These are phyloP conservation scores for Vigna reflexopilosa DNA, from an alignment of 306 rosid genomes.

Conservation along the genomic window DNA sequence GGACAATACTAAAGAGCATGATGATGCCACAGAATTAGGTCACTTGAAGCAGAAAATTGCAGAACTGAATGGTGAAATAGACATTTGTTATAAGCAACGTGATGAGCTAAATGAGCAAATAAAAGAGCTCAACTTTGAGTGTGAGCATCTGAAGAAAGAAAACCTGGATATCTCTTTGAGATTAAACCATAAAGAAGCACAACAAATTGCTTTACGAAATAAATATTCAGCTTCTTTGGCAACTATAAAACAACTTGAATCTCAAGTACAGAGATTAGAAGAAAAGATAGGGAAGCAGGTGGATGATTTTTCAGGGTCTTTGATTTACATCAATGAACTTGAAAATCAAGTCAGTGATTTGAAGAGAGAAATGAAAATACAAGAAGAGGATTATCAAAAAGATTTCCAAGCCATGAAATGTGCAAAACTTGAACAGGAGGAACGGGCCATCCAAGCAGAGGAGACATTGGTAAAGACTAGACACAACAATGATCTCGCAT, in stretches of 20 bases:
- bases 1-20: not conserved
- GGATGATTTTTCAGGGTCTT: constrained; percentile 65
- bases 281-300: constrained; percentile 71
- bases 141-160: constrained; percentile 75
- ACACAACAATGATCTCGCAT: constrained; percentile 59
- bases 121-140: constrained; percentile 63
- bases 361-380: constrained; percentile 69
- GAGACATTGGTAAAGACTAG: constrained; percentile 72
- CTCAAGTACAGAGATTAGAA: constrained; percentile 73
- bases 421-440: constrained; percentile 72
- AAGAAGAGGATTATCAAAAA: constrained; percentile 63
- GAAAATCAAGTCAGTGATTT: constrained; percentile 60
- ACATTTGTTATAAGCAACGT: constrained; percentile 53
- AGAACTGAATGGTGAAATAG: constrained; percentile 54
- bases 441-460: constrained; percentile 72
- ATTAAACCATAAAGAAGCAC: constrained; percentile 63
- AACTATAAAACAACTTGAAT: constrained; percentile 74
- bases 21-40: constrained; percentile 9
- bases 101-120: constrained; percentile 67
- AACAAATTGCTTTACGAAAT: constrained; percentile 55
- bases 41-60: constrained; percentile 10
- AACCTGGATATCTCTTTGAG: constrained; percentile 65
- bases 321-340: constrained; percentile 75
- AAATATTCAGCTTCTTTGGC: constrained; percentile 69
- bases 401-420: constrained; percentile 58